Evolutionary conservation across 768 basidiomycete species (phyloP), one percentile per base, ranked within the genome.

Genomic region (Exsudoporus frostii): DNA sequence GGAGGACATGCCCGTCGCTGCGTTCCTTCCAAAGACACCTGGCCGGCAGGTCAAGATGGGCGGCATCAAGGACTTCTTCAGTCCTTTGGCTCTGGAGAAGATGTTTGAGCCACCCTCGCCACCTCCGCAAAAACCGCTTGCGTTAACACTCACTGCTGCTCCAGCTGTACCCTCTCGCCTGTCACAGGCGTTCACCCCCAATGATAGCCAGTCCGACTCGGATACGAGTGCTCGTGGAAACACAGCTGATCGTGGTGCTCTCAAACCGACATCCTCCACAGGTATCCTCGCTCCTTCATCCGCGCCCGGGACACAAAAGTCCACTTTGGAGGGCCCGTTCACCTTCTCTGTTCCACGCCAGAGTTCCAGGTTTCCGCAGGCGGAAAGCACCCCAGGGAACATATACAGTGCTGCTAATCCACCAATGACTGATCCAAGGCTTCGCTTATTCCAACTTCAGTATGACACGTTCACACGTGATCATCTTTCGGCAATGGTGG

Each of bases 381-480:
- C 84, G 30, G 79, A 84, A 53, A 84, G 84, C 61, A 88, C 84
- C 1, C 85, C 86, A 19, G 60, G 61, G 32, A 45, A 65, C 33
- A 29, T 36, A 7, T 55, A 60, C 52, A 60, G 54, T 50, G 45
- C 37, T 34, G 57, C 52, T 29, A 71, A 65, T 47, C 62, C 64
- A 25, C 76, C 78, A 20, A 59, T 65, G 25, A 87, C 85, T 25
- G 90, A 92, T 64, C 84, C 90, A 3, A 84, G 85, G 27, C 80
- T 93, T 11, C 85, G 87, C 13, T 78, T 98, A 34, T 98, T 98
- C 72, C 89, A 93, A 64, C 90, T 94, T 47, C 86, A 92, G 58
- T 98, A 98, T 65, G 96, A 99, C 69, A 98, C 96, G 0, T 95
- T 90, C 65, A 99, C 96, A 1, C 83, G 93, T 40, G 90, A 96